Base-by-base conservation (phyloP, 2,329 filamentous ascomycete species). In the Podosphaera xanthii region DNA sequence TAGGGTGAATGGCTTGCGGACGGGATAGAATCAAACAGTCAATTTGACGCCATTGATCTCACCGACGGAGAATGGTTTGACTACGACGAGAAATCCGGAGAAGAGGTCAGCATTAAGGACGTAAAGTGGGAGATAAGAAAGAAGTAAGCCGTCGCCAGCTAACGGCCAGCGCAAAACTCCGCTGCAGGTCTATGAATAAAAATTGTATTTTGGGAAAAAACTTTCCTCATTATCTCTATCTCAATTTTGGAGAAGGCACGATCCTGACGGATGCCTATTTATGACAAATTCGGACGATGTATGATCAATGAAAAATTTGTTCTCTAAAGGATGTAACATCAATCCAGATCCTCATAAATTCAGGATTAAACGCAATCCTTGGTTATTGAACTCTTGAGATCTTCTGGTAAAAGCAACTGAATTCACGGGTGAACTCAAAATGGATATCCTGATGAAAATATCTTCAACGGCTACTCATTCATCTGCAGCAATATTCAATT, bases 61-160 rank as follows among this genome's bases (percentile, higher is more conserved):
- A 75, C 76, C 0, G 92, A 98, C 35, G 91, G 87, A 34, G 92
- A 98, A 67, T 98, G 92, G 92, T 98, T 86, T 71, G 91, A 97
- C 66, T 98, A 97, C 67, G 90, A 97, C 65, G 90, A 97, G 72
- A 96, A 97, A 75, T 79, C 87, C 0, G 78, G 84, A 0, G 87
- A 94, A 57, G 90, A 97, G 71, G 90, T 96, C 54, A 92, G 87
- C 71, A 89, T 96, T 70, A 91, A 88, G 69, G 87, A 92, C 36
- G 71, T 95, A 59, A 86, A 80, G 62, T 98, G 89, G 88, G 83
- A 89, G 64, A 85, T 98, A 48, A 62, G 66, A 36, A 67, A 67
- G 59, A 69, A 67, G 58, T 70, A 49, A 64, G 33, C 30, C 33
- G n/a, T 44, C 3, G 10, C n/a, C 40, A 44, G 10, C 9, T 7